phyloP scores from a whole-genome alignment of 257 asterid species.

The Nicotiana benthamiana region DNA sequence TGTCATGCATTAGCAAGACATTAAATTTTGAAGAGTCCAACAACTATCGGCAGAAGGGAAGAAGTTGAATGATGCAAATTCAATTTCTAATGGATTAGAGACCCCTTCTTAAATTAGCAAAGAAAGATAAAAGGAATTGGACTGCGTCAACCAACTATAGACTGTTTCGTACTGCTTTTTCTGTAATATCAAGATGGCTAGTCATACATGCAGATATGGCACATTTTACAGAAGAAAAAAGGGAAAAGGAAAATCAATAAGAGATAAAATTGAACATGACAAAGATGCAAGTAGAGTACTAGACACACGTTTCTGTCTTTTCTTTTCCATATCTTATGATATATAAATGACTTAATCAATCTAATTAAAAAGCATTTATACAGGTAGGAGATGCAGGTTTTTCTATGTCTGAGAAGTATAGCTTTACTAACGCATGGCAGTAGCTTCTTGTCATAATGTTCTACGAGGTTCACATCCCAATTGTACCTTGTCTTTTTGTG shows the following conservation, averaged over 20 bases:
- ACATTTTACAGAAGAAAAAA: background rate
- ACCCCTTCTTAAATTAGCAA: constrained; percentile 4
- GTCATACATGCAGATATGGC: background rate
- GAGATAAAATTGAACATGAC: background rate
- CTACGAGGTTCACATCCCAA: background rate
- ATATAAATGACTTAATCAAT: background rate
- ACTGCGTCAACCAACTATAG: background rate
- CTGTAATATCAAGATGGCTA: background rate
- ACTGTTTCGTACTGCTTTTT: background rate
- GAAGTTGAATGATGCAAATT: background rate
- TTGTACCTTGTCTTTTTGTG: background rate
- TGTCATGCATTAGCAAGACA: background rate
- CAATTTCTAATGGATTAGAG: constrained; percentile 6
- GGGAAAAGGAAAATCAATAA: background rate
- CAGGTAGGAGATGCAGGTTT: background rate
- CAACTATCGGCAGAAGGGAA: background rate
- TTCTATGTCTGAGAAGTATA: background rate
- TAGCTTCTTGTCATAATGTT: background rate
- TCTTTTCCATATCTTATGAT: background rate
- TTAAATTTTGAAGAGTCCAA: background rate
- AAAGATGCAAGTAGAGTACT: background rate
- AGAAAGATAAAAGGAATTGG: background rate
- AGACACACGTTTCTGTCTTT: background rate
- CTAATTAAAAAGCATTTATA: background rate
- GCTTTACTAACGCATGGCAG: background rate